Evolutionary conservation across 2,329 filamentous ascomycete species (phyloP).

Genomic region (Cryphonectria radicalis): DNA sequence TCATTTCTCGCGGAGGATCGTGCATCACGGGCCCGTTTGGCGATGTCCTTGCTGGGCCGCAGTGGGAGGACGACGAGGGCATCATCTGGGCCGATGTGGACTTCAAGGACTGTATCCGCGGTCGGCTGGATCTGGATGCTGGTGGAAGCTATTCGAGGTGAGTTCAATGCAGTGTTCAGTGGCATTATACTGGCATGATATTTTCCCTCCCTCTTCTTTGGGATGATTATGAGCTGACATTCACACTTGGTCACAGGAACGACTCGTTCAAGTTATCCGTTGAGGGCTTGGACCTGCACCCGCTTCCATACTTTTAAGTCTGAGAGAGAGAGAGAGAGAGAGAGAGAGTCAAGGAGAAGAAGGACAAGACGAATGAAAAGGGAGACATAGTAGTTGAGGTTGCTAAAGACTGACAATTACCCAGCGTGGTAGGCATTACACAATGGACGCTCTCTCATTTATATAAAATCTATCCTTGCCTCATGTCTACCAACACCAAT

Average conservation of each 20-base stretch:
- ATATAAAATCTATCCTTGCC: no score
- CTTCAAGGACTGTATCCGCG: conserved; percentile 84
- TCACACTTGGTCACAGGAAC: conserved; percentile 45
- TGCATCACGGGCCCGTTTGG: conserved; percentile 81
- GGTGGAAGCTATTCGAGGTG: conserved; percentile 84
- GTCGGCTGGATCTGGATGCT: conserved; percentile 80
- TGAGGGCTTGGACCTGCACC: conserved; percentile 60
- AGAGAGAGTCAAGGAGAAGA: not conserved
- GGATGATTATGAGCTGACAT: conserved; percentile 23
- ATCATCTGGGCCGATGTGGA: conserved; percentile 77
- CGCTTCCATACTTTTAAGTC: conserved; percentile 52
- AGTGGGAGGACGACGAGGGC: conserved; percentile 78
- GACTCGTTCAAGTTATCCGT: conserved; percentile 67
- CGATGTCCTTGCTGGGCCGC: conserved; percentile 76
- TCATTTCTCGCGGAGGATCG: conserved; percentile 76
- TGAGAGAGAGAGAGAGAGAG: not conserved
- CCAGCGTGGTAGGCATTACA: not conserved
- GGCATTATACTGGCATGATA: no score
- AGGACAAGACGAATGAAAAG: not conserved
- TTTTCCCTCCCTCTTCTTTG: no score
- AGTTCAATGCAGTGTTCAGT: conserved; percentile 35
- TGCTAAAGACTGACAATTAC: not conserved
- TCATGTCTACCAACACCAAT: no score
- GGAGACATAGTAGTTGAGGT: not conserved
- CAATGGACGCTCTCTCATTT: not conserved